Evolutionary conservation across 2,329 filamentous ascomycete genomes (phyloP).

Genomic region (Fusarium dimerum): DNA sequence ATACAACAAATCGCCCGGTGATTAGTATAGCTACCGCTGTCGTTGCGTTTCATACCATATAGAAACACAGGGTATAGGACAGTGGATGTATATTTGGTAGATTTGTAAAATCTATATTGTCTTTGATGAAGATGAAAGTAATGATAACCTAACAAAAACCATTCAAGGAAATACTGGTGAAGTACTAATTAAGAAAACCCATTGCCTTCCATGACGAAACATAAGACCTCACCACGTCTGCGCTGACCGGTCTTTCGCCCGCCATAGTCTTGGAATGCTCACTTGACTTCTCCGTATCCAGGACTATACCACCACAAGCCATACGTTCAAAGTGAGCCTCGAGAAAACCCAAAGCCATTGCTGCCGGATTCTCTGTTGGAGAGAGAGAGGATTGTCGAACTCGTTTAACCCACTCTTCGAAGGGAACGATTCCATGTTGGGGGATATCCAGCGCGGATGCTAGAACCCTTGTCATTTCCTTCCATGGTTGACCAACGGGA

Average conservation of each 20-base stretch:
- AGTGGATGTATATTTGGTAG: too few relatives aligned
- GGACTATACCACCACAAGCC: constrained; percentile 6
- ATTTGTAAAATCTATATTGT: too few relatives aligned
- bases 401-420: not conserved
- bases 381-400: not conserved
- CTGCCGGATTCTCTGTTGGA: constrained; percentile 2
- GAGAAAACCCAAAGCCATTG: not conserved
- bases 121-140: too few relatives aligned
- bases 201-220: not conserved
- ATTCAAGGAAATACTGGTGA: too few relatives aligned
- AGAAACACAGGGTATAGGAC: too few relatives aligned
- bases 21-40: too few relatives aligned
- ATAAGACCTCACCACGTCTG: not conserved
- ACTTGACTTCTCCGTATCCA: not conserved
- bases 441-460: constrained; percentile 1
- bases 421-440: not conserved
- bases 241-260: not conserved
- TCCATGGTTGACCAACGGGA: constrained; percentile 20
- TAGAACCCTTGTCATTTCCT: constrained; percentile 4
- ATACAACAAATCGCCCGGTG: too few relatives aligned
- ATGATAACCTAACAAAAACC: too few relatives aligned
- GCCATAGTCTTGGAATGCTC: not conserved
- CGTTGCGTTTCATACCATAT: too few relatives aligned
- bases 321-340: constrained; percentile 5
- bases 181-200: not conserved